Base-by-base conservation (phyloP, 495 filamentous ascomycete genomes). In the Apodospora peruviana region DNA sequence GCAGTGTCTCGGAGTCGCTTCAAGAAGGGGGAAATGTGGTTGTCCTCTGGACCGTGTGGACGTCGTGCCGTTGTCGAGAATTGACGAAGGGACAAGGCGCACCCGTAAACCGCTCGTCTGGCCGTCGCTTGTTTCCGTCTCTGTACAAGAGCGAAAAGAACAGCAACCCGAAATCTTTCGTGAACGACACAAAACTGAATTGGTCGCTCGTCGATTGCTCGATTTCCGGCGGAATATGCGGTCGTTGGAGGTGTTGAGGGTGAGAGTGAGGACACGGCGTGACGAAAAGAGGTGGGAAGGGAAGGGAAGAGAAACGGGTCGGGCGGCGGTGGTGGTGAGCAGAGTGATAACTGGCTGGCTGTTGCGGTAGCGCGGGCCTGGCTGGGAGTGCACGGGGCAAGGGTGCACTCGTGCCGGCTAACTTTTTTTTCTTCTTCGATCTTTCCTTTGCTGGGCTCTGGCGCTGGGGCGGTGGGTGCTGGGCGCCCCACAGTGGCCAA, bases 121-220 rank as follows among this genome's bases (percentile, higher is more conserved):
- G 43, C 36, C 38, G 43, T 40, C 46, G 34, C 43, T 42, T 46
- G 47, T 29, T 47, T 46, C 29, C 32, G 43, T 43, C 37, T 45
- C 47, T 44, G 48, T 41, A 53, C 59, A 51, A 60, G 48, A 58
- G 52, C 43, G 56, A 58, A 53, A 50, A 56, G 48, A 45, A 48
- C 56, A 41, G 27, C 40, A 46, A 59, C 47, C 58, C 48, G 57
- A 64, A 68, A 59, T 56, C 60, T 46, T 45, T 49, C 45, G 48
- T 52, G 57, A 64, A 66, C 65, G 57, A 66, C 62, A 50, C 65
- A 68, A 68, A 68, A 68, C 38, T 57, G 60, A 68, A 68, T 68
- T 68, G 65, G 65, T 56, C 65, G 62, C 50, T 56, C 55, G 62
- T 66, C 59, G 51, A 52, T 57, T 51, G 51, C 47, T 57, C 51